A percentile compares a stretch with the other conserved stretches of the same genome.
Conservation (phyloP, 179 eudicot species). For the Gypsophila paniculata region DNA sequence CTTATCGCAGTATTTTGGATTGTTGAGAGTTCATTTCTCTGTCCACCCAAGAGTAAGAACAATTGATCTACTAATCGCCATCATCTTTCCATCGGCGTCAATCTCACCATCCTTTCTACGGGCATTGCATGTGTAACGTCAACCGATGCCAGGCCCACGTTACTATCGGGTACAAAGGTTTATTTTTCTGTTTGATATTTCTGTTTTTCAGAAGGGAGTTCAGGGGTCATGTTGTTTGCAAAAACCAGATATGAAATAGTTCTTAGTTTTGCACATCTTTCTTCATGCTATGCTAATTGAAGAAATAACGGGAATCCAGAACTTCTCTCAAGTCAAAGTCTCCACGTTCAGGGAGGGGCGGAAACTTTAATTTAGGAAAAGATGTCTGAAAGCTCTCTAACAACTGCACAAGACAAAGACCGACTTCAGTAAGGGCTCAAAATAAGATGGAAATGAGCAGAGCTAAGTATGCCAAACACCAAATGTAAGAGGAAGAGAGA, state of each 20-base stretch:
- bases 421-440: slow-evolving; percentile 5
- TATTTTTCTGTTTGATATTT: slow-evolving; percentile 6
- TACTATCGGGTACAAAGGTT: not conserved
- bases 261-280: not conserved
- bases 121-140: not conserved
- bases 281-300: slow-evolving; percentile 47
- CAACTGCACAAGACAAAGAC: slow-evolving; percentile 43
- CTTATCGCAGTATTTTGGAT: not conserved
- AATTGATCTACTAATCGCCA: not conserved
- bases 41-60: not conserved
- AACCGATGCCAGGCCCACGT: not conserved
- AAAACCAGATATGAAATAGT: not conserved
- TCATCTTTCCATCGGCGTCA: not conserved
- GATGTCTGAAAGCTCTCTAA: slow-evolving; percentile 64
- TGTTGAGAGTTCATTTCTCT: not conserved
- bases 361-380: slow-evolving; percentile 64
- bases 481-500: not conserved
- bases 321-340: slow-evolving; percentile 85
- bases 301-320: slow-evolving; percentile 72
- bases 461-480: not conserved
- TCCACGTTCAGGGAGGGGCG: slow-evolving; percentile 93
- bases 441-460: not conserved
- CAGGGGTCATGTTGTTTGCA: slow-evolving; percentile 5
- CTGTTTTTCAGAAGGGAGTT: not conserved
- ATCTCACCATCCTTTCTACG: not conserved